These are phyloP conservation scores for Calcarisporium arbuscula DNA, from an alignment of 2,329 filamentous ascomycete genomes.

Conservation along the genomic window DNA sequence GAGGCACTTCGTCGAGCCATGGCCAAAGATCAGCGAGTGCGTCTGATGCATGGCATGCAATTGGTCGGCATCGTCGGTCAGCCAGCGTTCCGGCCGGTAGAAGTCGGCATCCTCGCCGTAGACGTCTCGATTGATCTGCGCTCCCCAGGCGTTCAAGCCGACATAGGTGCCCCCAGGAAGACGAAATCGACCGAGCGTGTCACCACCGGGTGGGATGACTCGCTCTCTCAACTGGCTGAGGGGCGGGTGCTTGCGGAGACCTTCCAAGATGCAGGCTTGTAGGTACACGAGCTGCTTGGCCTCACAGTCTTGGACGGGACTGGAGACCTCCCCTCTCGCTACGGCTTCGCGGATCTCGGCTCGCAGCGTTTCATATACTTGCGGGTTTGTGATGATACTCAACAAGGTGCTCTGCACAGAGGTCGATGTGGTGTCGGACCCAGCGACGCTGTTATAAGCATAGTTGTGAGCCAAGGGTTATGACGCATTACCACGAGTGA, in stretches of 20 bases:
- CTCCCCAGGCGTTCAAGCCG: neutral
- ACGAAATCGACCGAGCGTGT: neutral
- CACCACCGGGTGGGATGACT: neutral
- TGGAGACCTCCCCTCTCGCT: too few species aligned
- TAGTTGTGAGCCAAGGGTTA: neutral
- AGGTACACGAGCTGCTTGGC: neutral
- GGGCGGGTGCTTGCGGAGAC: neutral
- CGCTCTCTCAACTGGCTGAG: neutral
- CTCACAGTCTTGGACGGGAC: neutral
- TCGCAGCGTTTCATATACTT: neutral
- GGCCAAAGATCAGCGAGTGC: neutral
- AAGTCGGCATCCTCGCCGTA: neutral
- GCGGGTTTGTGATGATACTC: neutral
- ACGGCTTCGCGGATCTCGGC: neutral
- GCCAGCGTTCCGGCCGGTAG: neutral
- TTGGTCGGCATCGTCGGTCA: neutral
- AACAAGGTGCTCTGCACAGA: neutral
- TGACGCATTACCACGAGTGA: neutral
- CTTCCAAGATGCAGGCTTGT: neutral
- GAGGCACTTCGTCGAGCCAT: neutral
- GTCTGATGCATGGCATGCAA: neutral
- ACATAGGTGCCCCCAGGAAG: neutral
- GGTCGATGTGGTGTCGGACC: neutral
- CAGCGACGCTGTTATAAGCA: neutral
- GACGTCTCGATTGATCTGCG: neutral